Base-by-base conservation (phyloP, 2,329 filamentous ascomycete genomes). In the Dactylellina leptospora region DNA sequence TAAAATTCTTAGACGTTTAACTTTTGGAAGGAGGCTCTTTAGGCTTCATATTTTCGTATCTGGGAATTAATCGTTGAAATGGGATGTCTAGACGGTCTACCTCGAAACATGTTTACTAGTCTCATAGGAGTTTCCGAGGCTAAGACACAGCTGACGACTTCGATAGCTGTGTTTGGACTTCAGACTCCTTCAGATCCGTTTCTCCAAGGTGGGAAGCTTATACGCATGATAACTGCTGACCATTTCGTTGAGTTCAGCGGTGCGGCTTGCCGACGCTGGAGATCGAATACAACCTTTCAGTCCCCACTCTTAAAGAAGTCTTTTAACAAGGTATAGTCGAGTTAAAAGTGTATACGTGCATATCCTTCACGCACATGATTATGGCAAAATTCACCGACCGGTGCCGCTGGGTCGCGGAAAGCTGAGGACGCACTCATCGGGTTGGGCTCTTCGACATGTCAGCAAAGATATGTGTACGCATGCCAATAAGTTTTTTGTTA, bases 171-270 rank as follows among this genome's bases (percentile, higher is more conserved):
- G 60, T 51, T 48, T 66, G 51, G 53, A 42, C 42, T 30, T 58
- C 61, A 66, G 33, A 66, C 51, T 58, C 51, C 61, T 66, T 66
- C 61, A 51, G 44, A 50, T 66, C 61, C 61, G 61, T 58, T 51
- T 51, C 44, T 22, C 58, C 53, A 66, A 66, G 61, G 61, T 50
- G 61, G 30, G 51, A 58, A 66, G 36, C 42, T 11, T 16, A 23
- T 25, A 13, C 25, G 51, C 50, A 40, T 50, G 42, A 48, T 36
- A 50, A 20, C 40, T 56, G 42, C 50, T 55, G 60, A 40, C 51
- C 51, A 16, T 27, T 16, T 56, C 36, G 6, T 54, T 45, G 30
- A 16, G 47, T 9, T 18, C 40, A 30, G 47, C 22, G 50, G 33
- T 64, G 51, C 36, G 61, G 27, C 60, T 66, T 66, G 30, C 22